These are phyloP conservation scores for Pseudozyma sp. DNA, from an alignment of 1,284 basidiomycete genomes.

Conservation along the genomic window DNA sequence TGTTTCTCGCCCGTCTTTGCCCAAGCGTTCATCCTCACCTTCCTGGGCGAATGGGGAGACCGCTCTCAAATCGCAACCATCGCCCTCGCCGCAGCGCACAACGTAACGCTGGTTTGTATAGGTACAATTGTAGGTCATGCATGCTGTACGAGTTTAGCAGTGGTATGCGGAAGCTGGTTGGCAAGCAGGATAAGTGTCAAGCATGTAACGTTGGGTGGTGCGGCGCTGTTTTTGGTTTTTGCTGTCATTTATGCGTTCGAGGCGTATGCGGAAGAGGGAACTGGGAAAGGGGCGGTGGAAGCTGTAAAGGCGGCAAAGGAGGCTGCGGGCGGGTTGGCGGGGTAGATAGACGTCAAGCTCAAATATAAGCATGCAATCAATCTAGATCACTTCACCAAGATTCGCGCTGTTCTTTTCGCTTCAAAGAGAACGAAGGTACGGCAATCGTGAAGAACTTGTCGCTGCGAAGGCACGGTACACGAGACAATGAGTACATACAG, in stretches of 20 bases:
- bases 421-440: too few species aligned
- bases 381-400: too few species aligned
- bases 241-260: constrained; percentile 71
- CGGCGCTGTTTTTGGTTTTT: constrained; percentile 84
- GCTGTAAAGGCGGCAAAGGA: constrained; percentile 17
- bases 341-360: background rate
- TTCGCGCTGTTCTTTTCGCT: too few species aligned
- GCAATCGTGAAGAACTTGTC: too few species aligned
- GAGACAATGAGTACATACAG: background rate
- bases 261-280: constrained; percentile 60
- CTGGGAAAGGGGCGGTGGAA: background rate
- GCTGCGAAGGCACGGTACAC: too few species aligned
- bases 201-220: constrained; percentile 82
- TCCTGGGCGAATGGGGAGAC: constrained; percentile 98
- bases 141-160: constrained; percentile 87
- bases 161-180: constrained; percentile 88
- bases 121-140: constrained; percentile 91
- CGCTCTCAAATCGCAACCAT: constrained; percentile 97
- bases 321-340: background rate
- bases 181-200: constrained; percentile 68
- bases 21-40: constrained; percentile 93
- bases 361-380: background rate
- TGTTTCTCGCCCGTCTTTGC: constrained; percentile 92
- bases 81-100: constrained; percentile 91
- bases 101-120: constrained; percentile 82